phyloP scores from a whole-genome alignment of 176 grass and related monocot species.

The Lolium rigidum region DNA sequence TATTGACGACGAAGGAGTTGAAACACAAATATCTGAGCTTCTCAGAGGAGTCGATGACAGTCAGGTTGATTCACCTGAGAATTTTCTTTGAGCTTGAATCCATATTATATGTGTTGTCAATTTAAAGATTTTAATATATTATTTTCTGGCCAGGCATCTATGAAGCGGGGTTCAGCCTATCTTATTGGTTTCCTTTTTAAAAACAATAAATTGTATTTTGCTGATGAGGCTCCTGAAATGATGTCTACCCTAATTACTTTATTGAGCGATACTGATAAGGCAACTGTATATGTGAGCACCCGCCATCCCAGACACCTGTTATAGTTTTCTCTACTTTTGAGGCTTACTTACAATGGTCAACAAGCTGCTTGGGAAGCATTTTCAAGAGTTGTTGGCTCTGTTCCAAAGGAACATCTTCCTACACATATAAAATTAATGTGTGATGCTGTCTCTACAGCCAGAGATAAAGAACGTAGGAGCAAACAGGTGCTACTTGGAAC shows the following conservation, averaged over 20 bases:
- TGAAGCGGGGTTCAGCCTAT: slow-evolving; percentile 82
- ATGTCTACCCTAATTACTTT: slow-evolving; percentile 85
- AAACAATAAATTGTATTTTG: slow-evolving; percentile 91
- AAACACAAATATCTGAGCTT: slow-evolving; percentile 82
- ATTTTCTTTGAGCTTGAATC: slow-evolving; percentile 15
- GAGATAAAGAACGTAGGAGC: slow-evolving; percentile 96
- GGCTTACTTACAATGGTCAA: slow-evolving; percentile 47
- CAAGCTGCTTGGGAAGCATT: slow-evolving; percentile 96
- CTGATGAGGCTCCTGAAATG: slow-evolving; percentile 84
- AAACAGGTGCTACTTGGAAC: slow-evolving; percentile 63
- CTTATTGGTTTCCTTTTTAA: slow-evolving; percentile 95
- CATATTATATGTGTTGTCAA: slow-evolving; percentile 8
- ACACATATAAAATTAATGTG: slow-evolving; percentile 92
- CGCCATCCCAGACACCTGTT: slow-evolving; percentile 24
- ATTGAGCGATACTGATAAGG: slow-evolving; percentile 79
- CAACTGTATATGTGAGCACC: slow-evolving; percentile 83
- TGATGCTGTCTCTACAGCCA: slow-evolving; percentile 93
- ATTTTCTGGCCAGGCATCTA: slow-evolving; percentile 68
- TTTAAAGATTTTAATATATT: slow-evolving; percentile 22
- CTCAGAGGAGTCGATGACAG: slow-evolving; percentile 80
- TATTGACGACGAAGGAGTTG: slow-evolving; percentile 92
- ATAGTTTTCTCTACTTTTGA: slow-evolving; percentile 15
- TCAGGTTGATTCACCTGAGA: slow-evolving; percentile 65
- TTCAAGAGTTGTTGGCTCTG: slow-evolving; percentile 79
- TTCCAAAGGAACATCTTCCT: slow-evolving; percentile 88